Conservation (phyloP, 371 early-diverging fungal genomes). For the Rhizopus delemar region DNA sequence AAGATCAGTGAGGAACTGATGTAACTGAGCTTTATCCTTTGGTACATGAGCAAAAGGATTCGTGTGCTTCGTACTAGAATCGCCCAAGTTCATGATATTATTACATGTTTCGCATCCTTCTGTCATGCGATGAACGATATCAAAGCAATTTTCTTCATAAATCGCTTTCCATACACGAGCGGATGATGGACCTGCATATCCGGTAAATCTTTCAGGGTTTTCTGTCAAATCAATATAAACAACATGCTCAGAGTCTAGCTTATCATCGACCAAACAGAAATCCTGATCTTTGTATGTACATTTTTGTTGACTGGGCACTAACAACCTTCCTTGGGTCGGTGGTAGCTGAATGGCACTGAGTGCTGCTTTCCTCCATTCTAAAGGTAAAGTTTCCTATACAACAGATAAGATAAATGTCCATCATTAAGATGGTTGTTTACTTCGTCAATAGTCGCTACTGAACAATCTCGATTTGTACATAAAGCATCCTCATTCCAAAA, state of each 20-base stretch:
- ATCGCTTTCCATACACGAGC: conserved; percentile 91
- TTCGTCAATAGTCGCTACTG: conserved; percentile 82
- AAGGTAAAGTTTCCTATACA: conserved; percentile 34
- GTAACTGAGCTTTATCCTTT: conserved; percentile 29
- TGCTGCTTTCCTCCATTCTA: conserved; percentile 56
- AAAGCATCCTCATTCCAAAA: conserved; percentile 87
- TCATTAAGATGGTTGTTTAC: conserved; percentile 26
- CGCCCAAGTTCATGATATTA: conserved; percentile 33
- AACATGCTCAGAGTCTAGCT: conserved; percentile 57
- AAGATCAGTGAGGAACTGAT: conserved; percentile 47
- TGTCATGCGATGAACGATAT: conserved; percentile 66
- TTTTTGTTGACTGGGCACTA: conserved; percentile 14
- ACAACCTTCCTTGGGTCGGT: conserved; percentile 21
- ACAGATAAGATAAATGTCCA: neutral
- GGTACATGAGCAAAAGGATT: conserved; percentile 44
- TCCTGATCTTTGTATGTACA: conserved; percentile 79
- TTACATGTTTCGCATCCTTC: conserved; percentile 53
- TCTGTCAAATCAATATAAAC: conserved; percentile 85
- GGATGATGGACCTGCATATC: conserved; percentile 89
- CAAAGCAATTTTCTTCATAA: conserved; percentile 95
- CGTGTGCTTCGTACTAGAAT: conserved; percentile 22
- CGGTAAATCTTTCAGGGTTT: conserved; percentile 97
- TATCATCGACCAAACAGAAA: conserved; percentile 89
- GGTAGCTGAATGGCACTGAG: conserved; percentile 59
- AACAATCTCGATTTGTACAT: conserved; percentile 86